Percentiles rank a stretch among this genome's conserved stretches.
These are phyloP conservation scores for Russula vinacea DNA, from an alignment of 768 basidiomycete species.

Conservation along the genomic window DNA sequence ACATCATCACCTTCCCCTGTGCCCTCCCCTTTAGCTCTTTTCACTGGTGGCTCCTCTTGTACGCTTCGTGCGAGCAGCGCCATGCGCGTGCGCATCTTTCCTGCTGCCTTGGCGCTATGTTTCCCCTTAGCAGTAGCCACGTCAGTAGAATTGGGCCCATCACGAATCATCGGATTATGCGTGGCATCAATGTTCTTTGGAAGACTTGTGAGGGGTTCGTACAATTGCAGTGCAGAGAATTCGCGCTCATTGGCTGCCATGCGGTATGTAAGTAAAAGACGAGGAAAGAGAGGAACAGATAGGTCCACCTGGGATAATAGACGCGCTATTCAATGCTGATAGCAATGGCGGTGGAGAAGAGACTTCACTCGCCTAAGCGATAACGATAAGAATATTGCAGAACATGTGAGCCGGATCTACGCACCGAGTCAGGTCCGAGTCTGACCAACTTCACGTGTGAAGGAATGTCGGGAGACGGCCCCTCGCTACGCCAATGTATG, in stretches of 20 bases:
- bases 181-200: conserved; percentile 56
- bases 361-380: conserved; percentile 40
- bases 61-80: conserved; percentile 21
- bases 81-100: conserved; percentile 31
- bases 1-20: background rate
- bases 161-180: conserved; percentile 42
- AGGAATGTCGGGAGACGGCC: conserved; percentile 8
- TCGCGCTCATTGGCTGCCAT: conserved; percentile 49
- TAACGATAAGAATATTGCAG: background rate
- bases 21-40: conserved; percentile 9
- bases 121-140: conserved; percentile 17
- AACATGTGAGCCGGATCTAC: conserved; percentile 10
- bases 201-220: conserved; percentile 52
- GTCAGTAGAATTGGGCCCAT: conserved; percentile 28
- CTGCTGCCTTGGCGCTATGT: conserved; percentile 26
- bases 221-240: conserved; percentile 56
- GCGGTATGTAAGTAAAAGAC: background rate
- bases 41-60: conserved; percentile 9
- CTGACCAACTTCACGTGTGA: conserved; percentile 4
- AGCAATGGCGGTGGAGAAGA: conserved; percentile 38
- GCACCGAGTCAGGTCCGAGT: conserved; percentile 42
- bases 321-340: conserved; percentile 45
- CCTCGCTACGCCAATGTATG: conserved; percentile 37
- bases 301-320: conserved; percentile 47
- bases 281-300: background rate